phyloP scores from a whole-genome alignment of 1,284 basidiomycete species.

The Ceratobasidium sp. region DNA sequence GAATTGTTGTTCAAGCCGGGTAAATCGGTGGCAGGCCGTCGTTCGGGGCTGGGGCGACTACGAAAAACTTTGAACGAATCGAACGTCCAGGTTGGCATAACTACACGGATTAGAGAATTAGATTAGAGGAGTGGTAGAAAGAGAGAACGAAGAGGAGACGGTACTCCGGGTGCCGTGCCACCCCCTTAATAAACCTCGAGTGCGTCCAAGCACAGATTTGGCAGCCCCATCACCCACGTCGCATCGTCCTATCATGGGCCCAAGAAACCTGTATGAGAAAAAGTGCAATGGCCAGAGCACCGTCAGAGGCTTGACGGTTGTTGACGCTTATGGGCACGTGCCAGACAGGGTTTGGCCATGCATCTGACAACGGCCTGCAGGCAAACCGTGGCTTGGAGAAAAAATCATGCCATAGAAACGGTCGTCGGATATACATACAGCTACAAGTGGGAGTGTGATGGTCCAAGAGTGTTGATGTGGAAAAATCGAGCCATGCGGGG shows the following conservation, averaged over 20 bases:
- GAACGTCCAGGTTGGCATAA: constrained; percentile 27
- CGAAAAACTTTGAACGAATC: constrained; percentile 21
- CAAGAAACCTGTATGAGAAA: not conserved
- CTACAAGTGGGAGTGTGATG: constrained; percentile 13
- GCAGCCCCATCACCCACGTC: not conserved
- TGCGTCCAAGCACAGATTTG: constrained; percentile 4
- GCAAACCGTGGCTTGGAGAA: constrained; percentile 3
- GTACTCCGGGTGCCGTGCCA: not conserved
- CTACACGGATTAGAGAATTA: constrained; percentile 1
- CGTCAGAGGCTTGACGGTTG: constrained; percentile 8
- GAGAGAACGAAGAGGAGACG: not conserved
- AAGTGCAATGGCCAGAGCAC: constrained; percentile 18
- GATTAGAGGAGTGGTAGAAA: constrained; percentile 7
- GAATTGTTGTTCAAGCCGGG: not conserved
- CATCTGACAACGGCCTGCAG: not conserved
- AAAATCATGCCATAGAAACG: constrained; percentile 20
- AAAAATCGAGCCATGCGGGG: not conserved
- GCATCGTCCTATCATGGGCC: not conserved
- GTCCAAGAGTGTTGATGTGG: not conserved
- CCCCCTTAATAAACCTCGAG: constrained; percentile 23
- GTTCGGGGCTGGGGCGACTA: not conserved
- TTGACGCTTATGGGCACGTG: not conserved
- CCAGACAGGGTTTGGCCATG: not conserved
- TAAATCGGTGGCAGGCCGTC: not conserved
- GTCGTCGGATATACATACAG: constrained; percentile 14